Evolutionary conservation across 176 grass and related monocot species (phyloP).

Genomic region (Calamus simplicifolius): DNA sequence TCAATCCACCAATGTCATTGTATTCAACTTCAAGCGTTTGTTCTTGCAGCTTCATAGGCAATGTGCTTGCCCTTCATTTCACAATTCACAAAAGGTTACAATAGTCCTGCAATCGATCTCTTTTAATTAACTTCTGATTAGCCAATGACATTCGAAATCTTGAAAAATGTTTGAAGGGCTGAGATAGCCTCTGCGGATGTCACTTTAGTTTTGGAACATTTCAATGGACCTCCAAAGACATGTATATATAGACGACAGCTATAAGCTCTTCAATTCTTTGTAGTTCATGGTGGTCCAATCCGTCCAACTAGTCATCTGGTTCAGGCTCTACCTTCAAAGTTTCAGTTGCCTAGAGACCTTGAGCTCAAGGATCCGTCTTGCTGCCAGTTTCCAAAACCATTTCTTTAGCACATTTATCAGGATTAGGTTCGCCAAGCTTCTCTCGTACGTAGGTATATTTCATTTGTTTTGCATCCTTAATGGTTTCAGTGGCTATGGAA

Average conservation of each 20-base stretch:
- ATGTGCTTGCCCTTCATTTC: too few relatives aligned
- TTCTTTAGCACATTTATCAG: slow-evolving; percentile 23
- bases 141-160: slow-evolving; percentile 7
- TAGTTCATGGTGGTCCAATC: slow-evolving; percentile 39
- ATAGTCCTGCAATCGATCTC: too few relatives aligned
- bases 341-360: slow-evolving; percentile 5
- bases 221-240: slow-evolving; percentile 58
- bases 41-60: too few relatives aligned
- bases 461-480: slow-evolving; percentile 12
- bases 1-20: too few relatives aligned
- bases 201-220: slow-evolving; percentile 47
- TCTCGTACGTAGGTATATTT: neutral
- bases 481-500: slow-evolving; percentile 24
- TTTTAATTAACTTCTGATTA: too few relatives aligned
- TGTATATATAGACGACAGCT: slow-evolving; percentile 35
- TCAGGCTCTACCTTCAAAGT: slow-evolving; percentile 36
- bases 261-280: slow-evolving; percentile 68
- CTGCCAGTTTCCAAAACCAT: slow-evolving; percentile 14
- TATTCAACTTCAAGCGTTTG: too few relatives aligned
- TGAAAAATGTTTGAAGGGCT: slow-evolving; percentile 73
- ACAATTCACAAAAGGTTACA: too few relatives aligned
- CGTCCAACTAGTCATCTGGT: slow-evolving; percentile 27
- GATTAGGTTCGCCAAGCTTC: slow-evolving; percentile 28
- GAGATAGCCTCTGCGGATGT: slow-evolving; percentile 44
- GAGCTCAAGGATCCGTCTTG: slow-evolving; percentile 3